A percentile compares a stretch with the other conserved stretches of the same genome.
Evolutionary conservation across 2,329 filamentous ascomycete genomes (phyloP).

Genomic region (Xylaria polymorpha): DNA sequence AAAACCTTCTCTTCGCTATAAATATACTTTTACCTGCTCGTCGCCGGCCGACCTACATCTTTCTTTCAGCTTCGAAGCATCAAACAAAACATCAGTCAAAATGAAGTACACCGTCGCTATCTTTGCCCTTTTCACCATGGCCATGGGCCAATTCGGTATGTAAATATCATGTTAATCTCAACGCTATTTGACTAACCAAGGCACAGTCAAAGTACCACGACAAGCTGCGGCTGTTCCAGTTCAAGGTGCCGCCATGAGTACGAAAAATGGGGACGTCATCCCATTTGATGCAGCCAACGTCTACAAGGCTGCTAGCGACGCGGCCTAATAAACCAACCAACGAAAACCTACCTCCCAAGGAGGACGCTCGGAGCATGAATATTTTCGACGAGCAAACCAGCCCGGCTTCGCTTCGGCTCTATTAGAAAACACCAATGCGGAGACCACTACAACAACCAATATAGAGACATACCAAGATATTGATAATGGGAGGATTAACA

Average conservation of each 20-base stretch:
- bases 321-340: slow-evolving; percentile 50
- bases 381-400: neutral
- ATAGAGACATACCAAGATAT: slow-evolving; percentile 15
- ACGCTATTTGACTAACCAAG: neutral
- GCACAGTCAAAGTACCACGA: slow-evolving; percentile 51
- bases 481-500: slow-evolving; percentile 16
- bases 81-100: slow-evolving; percentile 52
- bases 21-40: slow-evolving; percentile 53
- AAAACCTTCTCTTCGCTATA: slow-evolving; percentile 46
- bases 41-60: slow-evolving; percentile 64
- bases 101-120: slow-evolving; percentile 66
- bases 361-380: neutral
- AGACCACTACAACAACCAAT: neutral
- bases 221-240: slow-evolving; percentile 48
- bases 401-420: neutral
- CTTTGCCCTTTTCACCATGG: slow-evolving; percentile 60
- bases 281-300: slow-evolving; percentile 58
- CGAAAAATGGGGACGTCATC: slow-evolving; percentile 58
- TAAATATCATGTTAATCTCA: neutral
- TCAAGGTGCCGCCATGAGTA: slow-evolving; percentile 60
- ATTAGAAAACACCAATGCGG: neutral
- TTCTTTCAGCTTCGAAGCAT: slow-evolving; percentile 46
- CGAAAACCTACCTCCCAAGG: neutral
- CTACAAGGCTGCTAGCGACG: slow-evolving; percentile 54
- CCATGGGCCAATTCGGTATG: slow-evolving; percentile 55